A percentile compares a stretch with the other conserved stretches of the same genome.
phyloP scores from a whole-genome alignment of 2,329 filamentous ascomycete species.

The Bipolaris cookei region DNA sequence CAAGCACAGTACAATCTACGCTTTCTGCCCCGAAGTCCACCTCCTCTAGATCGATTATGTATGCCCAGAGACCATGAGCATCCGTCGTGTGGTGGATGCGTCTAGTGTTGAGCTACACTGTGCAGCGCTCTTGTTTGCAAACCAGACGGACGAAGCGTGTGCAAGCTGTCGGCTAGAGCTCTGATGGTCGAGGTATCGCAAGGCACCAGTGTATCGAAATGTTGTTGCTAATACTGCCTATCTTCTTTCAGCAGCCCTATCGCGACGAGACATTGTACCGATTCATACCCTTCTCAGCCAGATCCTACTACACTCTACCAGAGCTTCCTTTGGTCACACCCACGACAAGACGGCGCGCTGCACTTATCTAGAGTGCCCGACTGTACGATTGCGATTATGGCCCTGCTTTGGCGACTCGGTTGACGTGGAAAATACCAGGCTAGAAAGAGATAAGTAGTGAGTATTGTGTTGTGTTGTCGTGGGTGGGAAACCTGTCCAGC shows the following conservation, averaged over 20 bases:
- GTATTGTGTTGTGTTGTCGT: conserved; percentile 11
- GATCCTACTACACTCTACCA: conserved; percentile 8
- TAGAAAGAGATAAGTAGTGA: background rate
- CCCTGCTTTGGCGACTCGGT: conserved; percentile 16
- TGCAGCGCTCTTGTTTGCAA: conserved; percentile 2
- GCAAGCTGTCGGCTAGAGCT: background rate
- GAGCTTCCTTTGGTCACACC: conserved; percentile 7
- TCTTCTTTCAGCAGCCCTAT: conserved; percentile 10
- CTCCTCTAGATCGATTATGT: background rate
- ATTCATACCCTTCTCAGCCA: conserved; percentile 10
- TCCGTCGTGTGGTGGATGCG: background rate
- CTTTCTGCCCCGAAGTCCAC: background rate
- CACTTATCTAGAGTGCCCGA: background rate
- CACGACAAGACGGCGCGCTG: conserved; percentile 7
- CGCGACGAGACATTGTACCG: background rate
- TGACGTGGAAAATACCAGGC: background rate
- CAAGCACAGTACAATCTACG: background rate
- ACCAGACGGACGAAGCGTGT: background rate
- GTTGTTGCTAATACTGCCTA: background rate
- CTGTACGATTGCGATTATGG: conserved; percentile 1
- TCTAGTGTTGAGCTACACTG: background rate
- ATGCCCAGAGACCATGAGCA: background rate
- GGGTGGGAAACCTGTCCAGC: conserved; percentile 8
- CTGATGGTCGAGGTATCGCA: background rate
- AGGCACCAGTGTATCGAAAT: background rate